Evolutionary conservation across 345 rosid species (phyloP).

Genomic region (Excoecaria cochinchinensis): DNA sequence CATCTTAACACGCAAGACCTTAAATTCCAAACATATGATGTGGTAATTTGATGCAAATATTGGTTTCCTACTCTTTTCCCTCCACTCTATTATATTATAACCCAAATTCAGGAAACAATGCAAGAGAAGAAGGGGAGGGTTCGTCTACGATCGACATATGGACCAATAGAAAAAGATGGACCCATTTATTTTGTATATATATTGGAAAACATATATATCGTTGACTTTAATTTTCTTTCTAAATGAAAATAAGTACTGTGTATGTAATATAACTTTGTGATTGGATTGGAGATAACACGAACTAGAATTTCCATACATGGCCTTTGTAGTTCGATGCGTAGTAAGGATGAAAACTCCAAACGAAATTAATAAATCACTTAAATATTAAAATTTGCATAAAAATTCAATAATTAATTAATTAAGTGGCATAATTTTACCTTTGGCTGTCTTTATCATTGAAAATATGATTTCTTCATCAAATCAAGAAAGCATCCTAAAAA

Average conservation of each 20-base stretch:
- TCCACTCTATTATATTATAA: neutral
- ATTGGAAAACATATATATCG: too few relatives aligned
- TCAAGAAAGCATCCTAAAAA: slow-evolving; percentile 11
- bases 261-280: too few relatives aligned
- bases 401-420: neutral
- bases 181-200: too few relatives aligned
- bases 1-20: slow-evolving; percentile 10
- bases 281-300: neutral
- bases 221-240: too few relatives aligned
- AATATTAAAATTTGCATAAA: neutral
- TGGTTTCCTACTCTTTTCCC: neutral
- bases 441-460: neutral
- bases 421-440: neutral
- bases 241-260: too few relatives aligned
- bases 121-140: neutral
- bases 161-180: too few relatives aligned
- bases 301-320: neutral
- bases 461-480: slow-evolving; percentile 1
- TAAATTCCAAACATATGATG: neutral
- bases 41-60: neutral
- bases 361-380: neutral
- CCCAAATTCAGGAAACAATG: neutral
- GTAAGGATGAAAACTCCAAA: neutral
- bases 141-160: too few relatives aligned
- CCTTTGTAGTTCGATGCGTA: neutral